These are phyloP conservation scores for Chrysopogon serrulatus DNA, from an alignment of 176 grass and related monocot genomes.

Conservation along the genomic window DNA sequence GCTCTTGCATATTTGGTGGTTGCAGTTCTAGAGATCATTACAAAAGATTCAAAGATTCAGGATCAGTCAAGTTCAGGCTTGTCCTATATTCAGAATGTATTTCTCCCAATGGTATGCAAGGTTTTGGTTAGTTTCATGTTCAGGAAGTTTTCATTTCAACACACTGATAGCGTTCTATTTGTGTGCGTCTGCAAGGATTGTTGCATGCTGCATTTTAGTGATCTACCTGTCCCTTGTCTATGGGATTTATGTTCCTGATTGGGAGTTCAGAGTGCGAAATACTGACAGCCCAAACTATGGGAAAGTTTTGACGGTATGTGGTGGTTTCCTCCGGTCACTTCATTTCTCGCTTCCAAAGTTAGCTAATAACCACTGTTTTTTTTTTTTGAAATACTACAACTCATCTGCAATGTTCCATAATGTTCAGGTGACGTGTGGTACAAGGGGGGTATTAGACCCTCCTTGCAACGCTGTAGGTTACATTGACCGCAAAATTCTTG, in stretches of 20 bases:
- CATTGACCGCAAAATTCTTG: constrained; percentile 71
- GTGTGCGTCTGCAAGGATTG: constrained; percentile 46
- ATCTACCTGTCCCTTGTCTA: constrained; percentile 69
- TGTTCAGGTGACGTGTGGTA: constrained; percentile 82
- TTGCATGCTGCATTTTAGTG: constrained; percentile 66
- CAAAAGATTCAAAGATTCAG: constrained; percentile 63
- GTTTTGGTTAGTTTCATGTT: neutral
- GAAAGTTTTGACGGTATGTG: constrained; percentile 61
- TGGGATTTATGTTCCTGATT: constrained; percentile 80
- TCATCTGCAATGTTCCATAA: neutral
- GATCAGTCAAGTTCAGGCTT: constrained; percentile 42
- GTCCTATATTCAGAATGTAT: constrained; percentile 70
- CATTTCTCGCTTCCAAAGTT: neutral
- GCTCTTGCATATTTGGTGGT: constrained; percentile 88
- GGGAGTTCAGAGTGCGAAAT: constrained; percentile 81
- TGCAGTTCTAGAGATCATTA: constrained; percentile 64
- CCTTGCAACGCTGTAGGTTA: constrained; percentile 92
- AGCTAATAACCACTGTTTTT: neutral
- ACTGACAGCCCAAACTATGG: constrained; percentile 38
- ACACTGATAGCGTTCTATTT: neutral
- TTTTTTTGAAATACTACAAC: neutral
- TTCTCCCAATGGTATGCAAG: constrained; percentile 58
- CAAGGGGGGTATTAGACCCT: constrained; percentile 61
- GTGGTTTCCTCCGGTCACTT: neutral
- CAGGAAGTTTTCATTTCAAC: neutral